Conservation (phyloP, 345 rosid species). For the Rubroshorea leprosula region DNA sequence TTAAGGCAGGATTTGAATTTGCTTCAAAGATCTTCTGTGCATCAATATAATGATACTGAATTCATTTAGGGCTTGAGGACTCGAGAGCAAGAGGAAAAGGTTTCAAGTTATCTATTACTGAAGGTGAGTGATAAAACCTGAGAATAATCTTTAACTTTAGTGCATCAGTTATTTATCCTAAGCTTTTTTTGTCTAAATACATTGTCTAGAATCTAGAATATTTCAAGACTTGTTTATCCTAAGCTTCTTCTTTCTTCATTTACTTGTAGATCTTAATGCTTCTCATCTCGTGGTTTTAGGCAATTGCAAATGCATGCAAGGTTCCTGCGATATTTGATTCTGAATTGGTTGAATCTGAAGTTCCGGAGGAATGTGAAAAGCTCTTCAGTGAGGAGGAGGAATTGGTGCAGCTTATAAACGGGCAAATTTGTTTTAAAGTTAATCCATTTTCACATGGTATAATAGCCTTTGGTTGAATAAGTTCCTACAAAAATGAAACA, state of each 20-base stretch:
- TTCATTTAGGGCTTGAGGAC: conserved; percentile 51
- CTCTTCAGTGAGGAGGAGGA: conserved; percentile 67
- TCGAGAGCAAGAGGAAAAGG: conserved; percentile 73
- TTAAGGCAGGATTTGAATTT: conserved; percentile 7
- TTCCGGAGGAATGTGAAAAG: conserved; percentile 40
- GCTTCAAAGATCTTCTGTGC: neutral
- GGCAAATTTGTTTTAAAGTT: conserved; percentile 65
- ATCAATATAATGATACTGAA: conserved; percentile 1
- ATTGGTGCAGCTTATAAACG: conserved; percentile 63
- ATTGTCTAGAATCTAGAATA: neutral
- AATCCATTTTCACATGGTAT: conserved; percentile 70
- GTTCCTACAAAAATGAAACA: neutral
- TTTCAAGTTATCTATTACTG: conserved; percentile 64
- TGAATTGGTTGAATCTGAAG: conserved; percentile 59
- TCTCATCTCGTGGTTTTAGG: conserved; percentile 39
- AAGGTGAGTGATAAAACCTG: conserved; percentile 41
- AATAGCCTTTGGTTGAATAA: conserved; percentile 21
- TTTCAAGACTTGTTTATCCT: conserved; percentile 3
- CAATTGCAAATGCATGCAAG: conserved; percentile 75
- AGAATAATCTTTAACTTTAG: neutral
- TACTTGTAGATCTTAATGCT: conserved; percentile 3
- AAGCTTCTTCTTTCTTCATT: neutral
- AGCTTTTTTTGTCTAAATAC: neutral
- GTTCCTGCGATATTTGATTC: conserved; percentile 41
- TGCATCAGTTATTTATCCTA: too few relatives aligned